Evolutionary conservation across 2,329 filamentous ascomycete genomes (phyloP).

Genomic region (Rhinocladiella similis): DNA sequence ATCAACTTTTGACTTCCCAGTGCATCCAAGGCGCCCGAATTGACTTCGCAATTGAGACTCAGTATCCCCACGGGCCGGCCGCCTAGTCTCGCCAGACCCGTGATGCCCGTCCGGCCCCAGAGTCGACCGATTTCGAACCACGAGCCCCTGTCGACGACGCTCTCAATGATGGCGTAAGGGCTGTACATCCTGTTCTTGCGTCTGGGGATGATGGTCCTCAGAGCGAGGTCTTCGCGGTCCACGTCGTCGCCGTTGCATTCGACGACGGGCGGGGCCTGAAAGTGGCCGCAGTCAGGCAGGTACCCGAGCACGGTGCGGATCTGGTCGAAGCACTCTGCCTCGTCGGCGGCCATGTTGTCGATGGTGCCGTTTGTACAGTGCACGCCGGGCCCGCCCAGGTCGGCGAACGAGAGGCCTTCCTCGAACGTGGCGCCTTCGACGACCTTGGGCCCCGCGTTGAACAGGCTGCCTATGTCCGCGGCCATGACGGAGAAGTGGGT

Average conservation of each 20-base stretch:
- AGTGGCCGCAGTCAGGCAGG: slow-evolving; percentile 57
- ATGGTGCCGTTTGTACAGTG: slow-evolving; percentile 68
- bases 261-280: slow-evolving; percentile 53
- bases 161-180: slow-evolving; percentile 56
- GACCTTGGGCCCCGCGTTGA: slow-evolving; percentile 65
- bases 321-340: slow-evolving; percentile 63
- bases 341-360: slow-evolving; percentile 62
- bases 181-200: slow-evolving; percentile 62
- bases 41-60: slow-evolving; percentile 61
- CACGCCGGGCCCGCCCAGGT: slow-evolving; percentile 61
- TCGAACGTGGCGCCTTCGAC: slow-evolving; percentile 65
- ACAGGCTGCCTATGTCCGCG: slow-evolving; percentile 60
- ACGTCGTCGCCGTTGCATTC: slow-evolving; percentile 51
- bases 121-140: slow-evolving; percentile 66
- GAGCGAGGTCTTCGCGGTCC: slow-evolving; percentile 48
- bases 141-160: slow-evolving; percentile 55
- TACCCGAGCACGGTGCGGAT: slow-evolving; percentile 58
- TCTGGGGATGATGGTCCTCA: slow-evolving; percentile 60
- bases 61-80: slow-evolving; percentile 61
- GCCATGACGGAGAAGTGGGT: slow-evolving; percentile 69
- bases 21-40: slow-evolving; percentile 62
- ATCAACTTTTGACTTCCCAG: slow-evolving; percentile 62
- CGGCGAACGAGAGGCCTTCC: slow-evolving; percentile 59
- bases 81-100: slow-evolving; percentile 59
- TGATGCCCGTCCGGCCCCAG: slow-evolving; percentile 64